Conservation (phyloP, 169 alveolate species). For the Cryptosporidium felis region DNA sequence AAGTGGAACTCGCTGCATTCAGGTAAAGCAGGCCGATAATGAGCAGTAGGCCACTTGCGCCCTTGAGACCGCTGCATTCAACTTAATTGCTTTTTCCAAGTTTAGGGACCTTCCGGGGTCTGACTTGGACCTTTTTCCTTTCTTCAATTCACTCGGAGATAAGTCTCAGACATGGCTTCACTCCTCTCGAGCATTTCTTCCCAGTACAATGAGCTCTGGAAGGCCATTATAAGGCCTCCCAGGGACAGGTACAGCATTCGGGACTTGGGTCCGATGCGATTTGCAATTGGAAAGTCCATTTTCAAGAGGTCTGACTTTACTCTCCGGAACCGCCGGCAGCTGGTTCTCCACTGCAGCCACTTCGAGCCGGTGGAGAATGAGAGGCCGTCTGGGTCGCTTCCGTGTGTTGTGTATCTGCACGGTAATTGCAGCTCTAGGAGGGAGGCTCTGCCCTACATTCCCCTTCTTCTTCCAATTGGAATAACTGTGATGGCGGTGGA, state of each 20-base stretch:
- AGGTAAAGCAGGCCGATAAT: too few relatives aligned
- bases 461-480: constrained; percentile 83
- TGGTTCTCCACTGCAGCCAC: constrained; percentile 85
- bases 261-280: constrained; percentile 82
- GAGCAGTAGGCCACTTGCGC: too few relatives aligned
- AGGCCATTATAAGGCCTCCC: constrained; percentile 88
- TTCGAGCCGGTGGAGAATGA: constrained; percentile 87
- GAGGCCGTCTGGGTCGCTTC: constrained; percentile 79
- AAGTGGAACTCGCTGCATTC: too few relatives aligned
- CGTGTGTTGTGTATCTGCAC: constrained; percentile 92
- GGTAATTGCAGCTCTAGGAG: constrained; percentile 91
- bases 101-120: too few relatives aligned
- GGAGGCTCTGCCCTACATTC: constrained; percentile 87
- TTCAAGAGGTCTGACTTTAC: constrained; percentile 84
- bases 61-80: too few relatives aligned
- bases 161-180: constrained; percentile 61
- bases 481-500: constrained; percentile 90
- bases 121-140: too few relatives aligned
- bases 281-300: constrained; percentile 75
- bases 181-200: constrained; percentile 48
- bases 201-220: constrained; percentile 81
- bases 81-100: too few relatives aligned
- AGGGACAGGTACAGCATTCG: constrained; percentile 80
- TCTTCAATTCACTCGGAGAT: too few relatives aligned
- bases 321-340: constrained; percentile 80